These are phyloP conservation scores for Pavlovales sp. DNA, from an alignment of 208 protist genomes.

Conservation along the genomic window DNA sequence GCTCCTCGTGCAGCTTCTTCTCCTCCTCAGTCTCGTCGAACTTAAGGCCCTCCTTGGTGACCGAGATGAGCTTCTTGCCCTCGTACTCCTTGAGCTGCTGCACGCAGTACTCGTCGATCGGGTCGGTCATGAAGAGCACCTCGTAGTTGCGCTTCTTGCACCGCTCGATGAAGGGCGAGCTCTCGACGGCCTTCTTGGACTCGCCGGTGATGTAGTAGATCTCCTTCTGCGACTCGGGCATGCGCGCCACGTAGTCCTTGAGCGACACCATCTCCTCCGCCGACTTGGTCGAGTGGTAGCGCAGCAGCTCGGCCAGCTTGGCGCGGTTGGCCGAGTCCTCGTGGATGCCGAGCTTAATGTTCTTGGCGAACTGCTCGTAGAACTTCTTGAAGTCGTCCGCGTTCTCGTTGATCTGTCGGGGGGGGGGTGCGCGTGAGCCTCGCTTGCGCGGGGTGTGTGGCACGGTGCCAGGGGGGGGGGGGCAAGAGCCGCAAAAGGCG, in stretches of 20 bases:
- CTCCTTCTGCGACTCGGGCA: conserved; percentile 23
- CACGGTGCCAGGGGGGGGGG: too few species aligned
- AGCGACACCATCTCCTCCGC: conserved; percentile 80
- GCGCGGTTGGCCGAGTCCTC: conserved; percentile 88
- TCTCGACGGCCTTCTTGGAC: conserved; percentile 74
- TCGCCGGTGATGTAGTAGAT: conserved; percentile 97
- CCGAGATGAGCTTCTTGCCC: conserved; percentile 95
- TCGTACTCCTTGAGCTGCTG: conserved; percentile 96
- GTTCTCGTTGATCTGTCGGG: conserved; percentile 76
- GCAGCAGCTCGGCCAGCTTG: conserved; percentile 87
- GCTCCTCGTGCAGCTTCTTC: conserved; percentile 90
- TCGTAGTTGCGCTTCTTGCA: conserved; percentile 82
- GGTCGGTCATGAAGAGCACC: conserved; percentile 94
- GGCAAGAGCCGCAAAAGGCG: too few species aligned
- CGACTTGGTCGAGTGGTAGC: conserved; percentile 84
- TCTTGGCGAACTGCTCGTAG: conserved; percentile 94
- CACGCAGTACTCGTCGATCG: conserved; percentile 97
- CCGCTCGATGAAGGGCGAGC: conserved; percentile 92
- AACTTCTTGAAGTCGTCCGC: conserved; percentile 96
- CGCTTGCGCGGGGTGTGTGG: too few species aligned
- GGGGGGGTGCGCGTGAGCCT: too few species aligned
- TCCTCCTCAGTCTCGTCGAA: conserved; percentile 92
- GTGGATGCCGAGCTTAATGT: conserved; percentile 97
- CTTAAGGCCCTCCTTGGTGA: conserved; percentile 97
- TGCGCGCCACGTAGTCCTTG: conserved; percentile 78